phyloP scores from a whole-genome alignment of 2,329 filamentous ascomycete species.

The Acrodontium crateriforme region DNA sequence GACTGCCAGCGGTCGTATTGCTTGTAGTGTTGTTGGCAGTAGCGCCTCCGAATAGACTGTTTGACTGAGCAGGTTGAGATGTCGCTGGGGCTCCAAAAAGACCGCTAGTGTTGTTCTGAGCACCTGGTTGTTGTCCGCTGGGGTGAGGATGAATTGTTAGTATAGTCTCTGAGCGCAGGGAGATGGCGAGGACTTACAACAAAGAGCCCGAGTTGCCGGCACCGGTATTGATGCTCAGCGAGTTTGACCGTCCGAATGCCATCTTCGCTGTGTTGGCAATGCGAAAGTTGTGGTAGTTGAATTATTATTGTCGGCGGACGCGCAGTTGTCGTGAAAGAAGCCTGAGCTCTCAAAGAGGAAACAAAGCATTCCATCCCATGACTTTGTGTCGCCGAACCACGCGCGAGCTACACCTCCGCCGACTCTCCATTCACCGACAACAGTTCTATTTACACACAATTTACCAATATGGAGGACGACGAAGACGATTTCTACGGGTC shows the following conservation, averaged over 20 bases:
- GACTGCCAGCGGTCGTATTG: slow-evolving; percentile 12
- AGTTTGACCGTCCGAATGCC: slow-evolving; percentile 35
- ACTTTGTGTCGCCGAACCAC: background rate
- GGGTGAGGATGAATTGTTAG: slow-evolving; percentile 4
- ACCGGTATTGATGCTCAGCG: slow-evolving; percentile 42
- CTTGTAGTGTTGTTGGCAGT: slow-evolving; percentile 1
- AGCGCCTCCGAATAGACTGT: slow-evolving; percentile 5
- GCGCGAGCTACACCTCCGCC: background rate
- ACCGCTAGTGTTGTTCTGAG: too few species aligned
- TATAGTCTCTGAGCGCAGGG: too few species aligned
- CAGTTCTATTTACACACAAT: background rate
- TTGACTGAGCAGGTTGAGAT: slow-evolving; percentile 14
- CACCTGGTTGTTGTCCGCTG: slow-evolving; percentile 9
- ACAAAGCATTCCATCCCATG: background rate
- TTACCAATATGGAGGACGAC: slow-evolving; percentile 33
- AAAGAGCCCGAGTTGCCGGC: slow-evolving; percentile 23
- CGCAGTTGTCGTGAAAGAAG: slow-evolving; percentile 1
- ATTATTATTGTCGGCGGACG: background rate
- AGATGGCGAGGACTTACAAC: slow-evolving; percentile 18
- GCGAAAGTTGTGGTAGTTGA: background rate
- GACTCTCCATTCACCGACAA: background rate
- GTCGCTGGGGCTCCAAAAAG: slow-evolving; percentile 7
- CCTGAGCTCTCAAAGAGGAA: too few species aligned
- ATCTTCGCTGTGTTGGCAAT: slow-evolving; percentile 10
- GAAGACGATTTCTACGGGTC: slow-evolving; percentile 38